phyloP scores from a whole-genome alignment of 2,329 filamentous ascomycete species.

The Gnomoniopsis smithogilvyi region DNA sequence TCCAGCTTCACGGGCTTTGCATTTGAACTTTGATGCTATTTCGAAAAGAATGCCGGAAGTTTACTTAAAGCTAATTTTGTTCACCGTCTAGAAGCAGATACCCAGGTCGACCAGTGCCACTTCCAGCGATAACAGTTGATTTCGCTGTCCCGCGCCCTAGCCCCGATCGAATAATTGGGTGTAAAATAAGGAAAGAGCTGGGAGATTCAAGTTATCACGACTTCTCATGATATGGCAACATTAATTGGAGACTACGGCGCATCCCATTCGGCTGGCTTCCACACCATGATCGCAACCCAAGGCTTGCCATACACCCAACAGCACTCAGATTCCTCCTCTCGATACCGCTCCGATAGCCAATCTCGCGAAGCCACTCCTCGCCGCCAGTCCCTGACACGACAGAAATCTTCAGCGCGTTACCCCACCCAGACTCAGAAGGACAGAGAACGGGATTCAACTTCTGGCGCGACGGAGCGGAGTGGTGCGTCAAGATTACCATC shows the following conservation, averaged over 20 bases:
- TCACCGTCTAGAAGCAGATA: too few relatives aligned
- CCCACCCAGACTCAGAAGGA: background rate
- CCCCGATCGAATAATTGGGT: background rate
- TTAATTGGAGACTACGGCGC: constrained; percentile 65
- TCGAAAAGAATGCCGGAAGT: too few relatives aligned
- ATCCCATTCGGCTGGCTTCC: constrained; percentile 68
- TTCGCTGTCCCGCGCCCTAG: background rate
- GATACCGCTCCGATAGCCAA: constrained; percentile 35
- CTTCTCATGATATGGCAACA: constrained; percentile 54
- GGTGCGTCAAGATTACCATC: constrained; percentile 50
- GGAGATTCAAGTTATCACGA: background rate
- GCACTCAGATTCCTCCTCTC: constrained; percentile 39
- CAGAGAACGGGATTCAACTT: background rate
- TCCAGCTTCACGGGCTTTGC: too few relatives aligned
- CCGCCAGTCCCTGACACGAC: constrained; percentile 24
- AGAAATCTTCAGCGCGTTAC: constrained; percentile 10
- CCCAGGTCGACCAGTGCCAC: too few relatives aligned
- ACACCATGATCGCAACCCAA: constrained; percentile 62
- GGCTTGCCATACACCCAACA: constrained; percentile 41
- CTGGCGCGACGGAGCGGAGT: constrained; percentile 23
- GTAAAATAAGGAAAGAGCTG: background rate
- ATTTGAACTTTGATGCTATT: too few relatives aligned
- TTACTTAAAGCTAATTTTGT: too few relatives aligned
- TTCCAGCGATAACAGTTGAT: background rate
- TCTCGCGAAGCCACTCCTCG: constrained; percentile 26